phyloP scores from a whole-genome alignment of 345 rosid genomes.

The Lenwebbia sp. region DNA sequence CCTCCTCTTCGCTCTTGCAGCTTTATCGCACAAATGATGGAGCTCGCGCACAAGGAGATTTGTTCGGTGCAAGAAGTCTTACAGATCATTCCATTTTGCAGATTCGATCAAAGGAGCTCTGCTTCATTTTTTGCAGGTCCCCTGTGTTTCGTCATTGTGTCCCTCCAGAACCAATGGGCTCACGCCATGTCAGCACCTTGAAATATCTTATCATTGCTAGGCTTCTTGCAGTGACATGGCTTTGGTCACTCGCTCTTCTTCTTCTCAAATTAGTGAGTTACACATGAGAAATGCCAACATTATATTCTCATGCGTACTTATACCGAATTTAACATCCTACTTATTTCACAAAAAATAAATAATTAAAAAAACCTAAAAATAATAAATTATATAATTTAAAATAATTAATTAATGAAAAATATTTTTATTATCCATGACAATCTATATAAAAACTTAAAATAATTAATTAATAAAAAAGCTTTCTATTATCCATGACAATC shows the following conservation, averaged over 20 bases:
- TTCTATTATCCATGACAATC: too few relatives aligned
- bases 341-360: too few relatives aligned
- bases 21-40: background rate
- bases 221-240: background rate
- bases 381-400: too few relatives aligned
- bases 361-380: too few relatives aligned
- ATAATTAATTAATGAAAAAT: too few relatives aligned
- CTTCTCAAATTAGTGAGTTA: background rate
- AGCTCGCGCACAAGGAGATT: background rate
- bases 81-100: background rate
- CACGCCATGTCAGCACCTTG: background rate
- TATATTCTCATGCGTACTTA: background rate
- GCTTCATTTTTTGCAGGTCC: background rate
- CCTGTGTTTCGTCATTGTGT: background rate
- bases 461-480: too few relatives aligned
- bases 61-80: background rate
- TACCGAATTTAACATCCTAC: background rate
- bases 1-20: background rate
- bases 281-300: background rate
- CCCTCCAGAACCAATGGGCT: background rate
- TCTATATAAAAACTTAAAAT: too few relatives aligned
- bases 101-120: background rate
- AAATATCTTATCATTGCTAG: background rate
- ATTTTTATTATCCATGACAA: too few relatives aligned
- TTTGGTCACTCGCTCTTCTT: background rate